Evolutionary conservation across 495 filamentous ascomycete species (phyloP), one percentile per base, ranked within the genome.

Genomic region (Neurospora pannonica): DNA sequence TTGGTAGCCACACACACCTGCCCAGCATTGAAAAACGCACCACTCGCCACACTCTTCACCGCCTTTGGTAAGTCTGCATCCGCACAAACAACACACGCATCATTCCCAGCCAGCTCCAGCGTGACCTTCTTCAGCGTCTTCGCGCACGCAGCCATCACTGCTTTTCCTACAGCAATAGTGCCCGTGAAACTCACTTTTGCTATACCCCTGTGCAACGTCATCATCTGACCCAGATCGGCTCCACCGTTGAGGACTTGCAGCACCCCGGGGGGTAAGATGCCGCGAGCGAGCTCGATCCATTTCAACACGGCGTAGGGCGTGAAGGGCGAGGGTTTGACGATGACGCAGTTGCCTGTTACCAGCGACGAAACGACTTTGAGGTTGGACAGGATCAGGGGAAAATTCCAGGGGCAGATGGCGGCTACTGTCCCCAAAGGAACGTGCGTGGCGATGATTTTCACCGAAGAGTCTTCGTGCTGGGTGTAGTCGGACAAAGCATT

Each of bases 121-220:
- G 82, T 81, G 15, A 85, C 81, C 54, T 81, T 83, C 74, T 93
- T 93, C 39, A 93, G 78, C 0, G 89, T 91, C 77, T 86, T 87
- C 6, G 90, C 85, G 76, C 86, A 88, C 62, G 83, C 85, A 10
- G 83, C 87, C 85, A 91, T 88, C 48, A 93, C 87, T 38, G 84
- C 86, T 79, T 90, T 90, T 8, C 91, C 91, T 0, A 90, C 91
- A 0, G 85, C 79, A 31, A 86, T 89, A 1, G 89, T 91, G 8
- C 91, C 91, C 0, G 91, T 93, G 79, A 93, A 93, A 71, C 83
- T 87, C 76, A 92, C 90, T 83, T 93, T 92, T 71, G 87, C 87
- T 74, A 93, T 89, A 1, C 84, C 87, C 0, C 87, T 85, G 76
- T 93, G 91, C 11, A 82, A 77, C 0, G 84, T 85, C 73, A 92